A percentile compares a stretch with the other conserved stretches of the same genome.
phyloP scores from a whole-genome alignment of 2,329 filamentous ascomycete genomes.

The Fusarium sp. region DNA sequence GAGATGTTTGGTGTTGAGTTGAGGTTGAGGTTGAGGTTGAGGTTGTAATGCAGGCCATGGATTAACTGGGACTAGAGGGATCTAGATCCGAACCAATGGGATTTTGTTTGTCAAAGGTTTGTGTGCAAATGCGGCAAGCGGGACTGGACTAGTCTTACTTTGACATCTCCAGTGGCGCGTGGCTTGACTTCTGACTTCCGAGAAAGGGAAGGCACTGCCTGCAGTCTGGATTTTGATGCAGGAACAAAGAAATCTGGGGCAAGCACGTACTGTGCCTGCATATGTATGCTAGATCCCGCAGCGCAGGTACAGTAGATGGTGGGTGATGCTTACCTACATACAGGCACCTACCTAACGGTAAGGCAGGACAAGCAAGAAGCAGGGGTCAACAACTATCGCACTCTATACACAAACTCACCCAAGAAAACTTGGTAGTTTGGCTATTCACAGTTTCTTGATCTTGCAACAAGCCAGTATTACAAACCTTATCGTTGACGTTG shows the following conservation, averaged over 20 bases:
- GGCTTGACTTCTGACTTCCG: constrained; percentile 26
- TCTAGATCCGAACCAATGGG: constrained; percentile 7
- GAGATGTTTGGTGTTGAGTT: background rate
- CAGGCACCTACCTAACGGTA: too few species aligned
- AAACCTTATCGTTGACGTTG: too few species aligned
- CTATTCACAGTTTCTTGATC: too few species aligned
- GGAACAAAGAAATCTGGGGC: constrained; percentile 5
- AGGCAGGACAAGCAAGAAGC: too few species aligned
- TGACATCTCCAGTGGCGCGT: constrained; percentile 22
- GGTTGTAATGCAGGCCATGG: background rate
- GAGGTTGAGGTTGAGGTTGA: constrained; percentile 4
- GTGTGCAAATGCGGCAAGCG: constrained; percentile 30
- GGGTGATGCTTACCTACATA: too few species aligned
- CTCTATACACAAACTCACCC: too few species aligned
- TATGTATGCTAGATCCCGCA: too few species aligned
- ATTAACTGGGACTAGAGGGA: constrained; percentile 12
- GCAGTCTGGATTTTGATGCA: constrained; percentile 4
- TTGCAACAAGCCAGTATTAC: too few species aligned
- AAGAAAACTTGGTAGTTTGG: too few species aligned
- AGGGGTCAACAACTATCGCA: too few species aligned
- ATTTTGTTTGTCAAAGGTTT: background rate
- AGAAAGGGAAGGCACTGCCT: constrained; percentile 21
- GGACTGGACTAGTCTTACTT: constrained; percentile 13
- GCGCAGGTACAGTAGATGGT: too few species aligned
- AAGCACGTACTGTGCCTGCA: too few species aligned